Conservation (phyloP, 2,329 filamentous ascomycete genomes). For the Botrytis cinerea region DNA sequence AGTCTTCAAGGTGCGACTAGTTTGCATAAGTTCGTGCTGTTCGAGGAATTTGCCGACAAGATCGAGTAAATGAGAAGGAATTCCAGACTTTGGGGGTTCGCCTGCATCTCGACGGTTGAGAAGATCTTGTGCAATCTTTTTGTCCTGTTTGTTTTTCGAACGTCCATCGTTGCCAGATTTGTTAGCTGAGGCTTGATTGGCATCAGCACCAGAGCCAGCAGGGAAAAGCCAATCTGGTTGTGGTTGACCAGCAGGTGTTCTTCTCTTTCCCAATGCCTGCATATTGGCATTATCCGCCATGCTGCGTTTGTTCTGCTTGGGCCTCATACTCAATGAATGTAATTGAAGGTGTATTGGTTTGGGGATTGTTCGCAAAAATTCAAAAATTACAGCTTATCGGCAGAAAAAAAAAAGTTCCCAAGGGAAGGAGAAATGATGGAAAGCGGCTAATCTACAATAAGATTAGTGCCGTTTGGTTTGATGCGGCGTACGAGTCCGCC, state of each 20-base stretch:
- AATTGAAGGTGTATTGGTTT: background rate
- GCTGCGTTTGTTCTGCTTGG: constrained; percentile 12
- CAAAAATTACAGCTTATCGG: constrained; percentile 16
- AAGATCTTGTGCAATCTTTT: constrained; percentile 38
- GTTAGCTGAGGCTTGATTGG: constrained; percentile 28
- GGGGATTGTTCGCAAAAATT: background rate
- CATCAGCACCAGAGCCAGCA: constrained; percentile 23
- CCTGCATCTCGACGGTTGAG: constrained; percentile 36
- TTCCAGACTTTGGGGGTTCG: constrained; percentile 41
- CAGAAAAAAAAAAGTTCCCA: constrained; percentile 20
- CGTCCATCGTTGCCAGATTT: constrained; percentile 29
- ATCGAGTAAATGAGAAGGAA: constrained; percentile 64
- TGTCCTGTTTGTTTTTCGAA: constrained; percentile 37
- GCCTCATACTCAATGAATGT: constrained; percentile 6
- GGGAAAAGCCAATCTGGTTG: constrained; percentile 42
- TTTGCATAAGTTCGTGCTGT: constrained; percentile 63
- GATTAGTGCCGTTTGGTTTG: background rate
- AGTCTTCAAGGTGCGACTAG: constrained; percentile 63
- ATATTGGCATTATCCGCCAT: constrained; percentile 41
- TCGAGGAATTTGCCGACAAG: constrained; percentile 67
- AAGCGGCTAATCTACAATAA: background rate
- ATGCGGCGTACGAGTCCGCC: background rate
- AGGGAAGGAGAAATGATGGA: constrained; percentile 4
- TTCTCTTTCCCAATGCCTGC: constrained; percentile 41
- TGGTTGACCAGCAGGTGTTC: constrained; percentile 30